These are phyloP conservation scores for Colletotrichum sp. DNA, from an alignment of 2,329 filamentous ascomycete genomes.

Conservation along the genomic window DNA sequence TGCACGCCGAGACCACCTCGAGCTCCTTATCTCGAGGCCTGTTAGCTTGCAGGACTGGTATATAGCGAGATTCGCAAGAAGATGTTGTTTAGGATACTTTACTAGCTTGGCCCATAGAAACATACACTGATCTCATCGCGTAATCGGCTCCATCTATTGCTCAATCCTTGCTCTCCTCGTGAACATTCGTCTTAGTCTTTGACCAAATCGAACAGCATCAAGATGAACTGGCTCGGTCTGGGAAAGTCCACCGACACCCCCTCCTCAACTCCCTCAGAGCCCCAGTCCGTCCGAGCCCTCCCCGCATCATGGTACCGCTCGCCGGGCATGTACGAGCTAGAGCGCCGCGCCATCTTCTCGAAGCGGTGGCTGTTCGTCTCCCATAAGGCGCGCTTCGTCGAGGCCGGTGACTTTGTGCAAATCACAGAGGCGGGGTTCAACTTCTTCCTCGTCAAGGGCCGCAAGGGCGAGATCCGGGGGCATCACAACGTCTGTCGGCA, in stretches of 20 bases:
- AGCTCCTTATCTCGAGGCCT: background rate
- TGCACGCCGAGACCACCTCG: background rate
- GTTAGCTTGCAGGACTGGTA: background rate
- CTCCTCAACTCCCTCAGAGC: background rate
- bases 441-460: background rate
- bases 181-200: background rate
- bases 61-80: background rate
- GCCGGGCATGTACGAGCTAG: constrained; percentile 42
- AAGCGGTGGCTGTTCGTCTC: constrained; percentile 33
- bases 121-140: background rate
- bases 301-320: constrained; percentile 26
- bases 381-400: constrained; percentile 21
- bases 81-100: background rate
- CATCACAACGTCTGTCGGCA: background rate
- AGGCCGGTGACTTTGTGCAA: constrained; percentile 22
- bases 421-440: background rate
- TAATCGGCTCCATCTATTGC: background rate
- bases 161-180: background rate
- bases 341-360: constrained; percentile 44
- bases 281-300: constrained; percentile 21
- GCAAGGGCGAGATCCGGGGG: background rate
- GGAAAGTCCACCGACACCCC: background rate
- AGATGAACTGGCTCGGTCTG: background rate
- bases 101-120: background rate
- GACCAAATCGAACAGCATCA: accelerated